Evolutionary conservation across 148 eudicot genomes (phyloP).

Genomic region (Rhododendron simsii): DNA sequence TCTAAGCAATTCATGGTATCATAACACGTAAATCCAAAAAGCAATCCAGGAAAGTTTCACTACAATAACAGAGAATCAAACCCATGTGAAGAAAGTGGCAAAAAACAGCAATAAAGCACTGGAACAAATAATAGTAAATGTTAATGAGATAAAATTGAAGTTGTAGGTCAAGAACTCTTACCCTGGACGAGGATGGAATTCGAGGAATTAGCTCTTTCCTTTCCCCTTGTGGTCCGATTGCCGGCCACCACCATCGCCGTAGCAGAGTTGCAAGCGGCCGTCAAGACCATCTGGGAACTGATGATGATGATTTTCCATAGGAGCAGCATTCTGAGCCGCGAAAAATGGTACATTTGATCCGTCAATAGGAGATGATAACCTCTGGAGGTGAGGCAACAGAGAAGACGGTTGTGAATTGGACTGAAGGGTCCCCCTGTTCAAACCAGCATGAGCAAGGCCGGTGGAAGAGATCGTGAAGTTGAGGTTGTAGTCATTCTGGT

Average conservation of each 20-base stretch:
- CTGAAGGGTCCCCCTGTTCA: conserved; percentile 99
- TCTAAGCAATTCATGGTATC: conserved; percentile 2
- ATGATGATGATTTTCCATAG: conserved; percentile 37
- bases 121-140: not conserved
- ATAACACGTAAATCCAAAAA: conserved; percentile 17
- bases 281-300: conserved; percentile 50
- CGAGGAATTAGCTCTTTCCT: conserved; percentile 30
- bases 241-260: conserved; percentile 42
- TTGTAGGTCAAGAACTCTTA: conserved; percentile 2
- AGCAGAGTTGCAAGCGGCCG: conserved; percentile 57
- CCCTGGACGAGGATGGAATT: conserved; percentile 22
- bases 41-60: conserved; percentile 11
- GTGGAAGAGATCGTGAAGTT: conserved; percentile 59
- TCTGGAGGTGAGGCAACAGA: conserved; percentile 65
- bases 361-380: conserved; percentile 44
- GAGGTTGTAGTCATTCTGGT: conserved; percentile 51
- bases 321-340: conserved; percentile 26
- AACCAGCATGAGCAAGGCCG: conserved; percentile 39
- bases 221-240: conserved; percentile 71
- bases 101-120: not conserved
- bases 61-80: not conserved
- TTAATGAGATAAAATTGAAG: not conserved
- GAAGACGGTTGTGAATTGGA: conserved; percentile 77
- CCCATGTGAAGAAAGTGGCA: conserved; percentile 3
- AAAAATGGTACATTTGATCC: conserved; percentile 61